These are phyloP conservation scores for Amaranthus tricolor DNA, from an alignment of 179 eudicot species.

Conservation along the genomic window DNA sequence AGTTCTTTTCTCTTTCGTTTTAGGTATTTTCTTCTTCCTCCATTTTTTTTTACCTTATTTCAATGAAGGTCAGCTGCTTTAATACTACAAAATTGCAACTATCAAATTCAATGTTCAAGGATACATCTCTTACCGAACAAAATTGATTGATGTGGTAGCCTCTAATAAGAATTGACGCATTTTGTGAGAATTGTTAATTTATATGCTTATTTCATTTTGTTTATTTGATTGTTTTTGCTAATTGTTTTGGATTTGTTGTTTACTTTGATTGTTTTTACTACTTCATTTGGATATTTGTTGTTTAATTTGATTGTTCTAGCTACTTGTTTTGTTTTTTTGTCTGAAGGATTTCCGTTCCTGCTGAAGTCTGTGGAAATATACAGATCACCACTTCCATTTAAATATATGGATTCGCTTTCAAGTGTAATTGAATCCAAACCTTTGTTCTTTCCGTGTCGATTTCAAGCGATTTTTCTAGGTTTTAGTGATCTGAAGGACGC, in stretches of 20 bases:
- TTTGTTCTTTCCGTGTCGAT: constrained; percentile 66
- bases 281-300: neutral
- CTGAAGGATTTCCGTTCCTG: constrained; percentile 80
- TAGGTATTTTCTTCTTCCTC: constrained; percentile 39
- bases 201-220: neutral
- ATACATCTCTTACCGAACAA: neutral
- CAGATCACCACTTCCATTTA: constrained; percentile 87
- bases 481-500: constrained; percentile 37
- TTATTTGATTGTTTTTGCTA: neutral
- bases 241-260: neutral
- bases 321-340: constrained; percentile 4
- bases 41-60: neutral
- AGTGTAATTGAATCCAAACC: constrained; percentile 54
- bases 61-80: neutral
- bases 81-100: neutral
- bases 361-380: constrained; percentile 87
- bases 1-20: constrained; percentile 68
- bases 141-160: neutral
- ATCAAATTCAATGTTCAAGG: neutral
- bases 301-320: neutral
- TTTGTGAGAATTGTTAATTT: neutral
- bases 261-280: neutral
- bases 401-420: constrained; percentile 75
- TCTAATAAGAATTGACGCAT: neutral
- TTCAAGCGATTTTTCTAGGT: constrained; percentile 69